Percentiles rank a stretch among this genome's conserved stretches.
These are phyloP conservation scores for Alternaria sp. DNA, from an alignment of 2,329 filamentous ascomycete genomes.

Conservation along the genomic window DNA sequence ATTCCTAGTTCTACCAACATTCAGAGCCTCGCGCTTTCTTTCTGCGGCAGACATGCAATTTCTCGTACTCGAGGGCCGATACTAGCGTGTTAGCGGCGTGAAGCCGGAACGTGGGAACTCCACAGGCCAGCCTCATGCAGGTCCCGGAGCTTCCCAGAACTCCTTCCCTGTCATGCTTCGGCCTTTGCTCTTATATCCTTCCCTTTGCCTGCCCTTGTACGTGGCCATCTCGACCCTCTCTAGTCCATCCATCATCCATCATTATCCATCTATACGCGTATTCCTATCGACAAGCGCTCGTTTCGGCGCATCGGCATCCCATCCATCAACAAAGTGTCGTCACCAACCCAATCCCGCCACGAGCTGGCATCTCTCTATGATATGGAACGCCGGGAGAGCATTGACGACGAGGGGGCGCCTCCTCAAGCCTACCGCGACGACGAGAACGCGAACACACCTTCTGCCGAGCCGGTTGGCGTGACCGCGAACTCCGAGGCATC, in stretches of 20 bases:
- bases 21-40: neutral
- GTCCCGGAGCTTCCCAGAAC: conserved; percentile 25
- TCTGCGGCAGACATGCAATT: neutral
- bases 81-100: conserved; percentile 10
- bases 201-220: neutral
- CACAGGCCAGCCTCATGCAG: conserved; percentile 26
- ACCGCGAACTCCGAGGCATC: conserved; percentile 46
- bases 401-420: conserved; percentile 40
- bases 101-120: conserved; percentile 17
- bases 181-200: conserved; percentile 1
- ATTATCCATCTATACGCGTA: conserved; percentile 2
- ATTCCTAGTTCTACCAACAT: neutral
- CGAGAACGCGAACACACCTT: conserved; percentile 38
- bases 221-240: neutral
- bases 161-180: conserved; percentile 5
- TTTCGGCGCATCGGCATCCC: conserved; percentile 18
- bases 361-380: conserved; percentile 41
- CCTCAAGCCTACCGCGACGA: conserved; percentile 43
- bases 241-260: neutral
- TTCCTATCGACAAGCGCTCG: conserved; percentile 30
- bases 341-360: conserved; percentile 42
- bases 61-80: neutral
- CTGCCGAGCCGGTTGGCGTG: conserved; percentile 39
- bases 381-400: conserved; percentile 34
- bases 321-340: conserved; percentile 37